phyloP scores from a whole-genome alignment of 169 alveolate species.

The Fabrea salina region DNA sequence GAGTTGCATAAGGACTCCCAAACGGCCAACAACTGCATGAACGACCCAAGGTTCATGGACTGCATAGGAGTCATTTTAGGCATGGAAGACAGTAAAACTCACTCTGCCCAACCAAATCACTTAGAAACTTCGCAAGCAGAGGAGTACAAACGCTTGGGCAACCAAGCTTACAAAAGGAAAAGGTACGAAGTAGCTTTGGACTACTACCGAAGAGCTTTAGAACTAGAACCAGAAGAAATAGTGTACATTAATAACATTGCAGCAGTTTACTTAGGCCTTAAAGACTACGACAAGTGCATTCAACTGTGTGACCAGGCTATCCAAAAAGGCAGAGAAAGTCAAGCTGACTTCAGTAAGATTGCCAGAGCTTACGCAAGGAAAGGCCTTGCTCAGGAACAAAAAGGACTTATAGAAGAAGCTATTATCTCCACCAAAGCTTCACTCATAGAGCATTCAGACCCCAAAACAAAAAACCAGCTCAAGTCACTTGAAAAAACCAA shows the following conservation, averaged over 20 bases:
- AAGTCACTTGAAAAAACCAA: slow-evolving; percentile 90
- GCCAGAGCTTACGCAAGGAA: slow-evolving; percentile 83
- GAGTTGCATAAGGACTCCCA: neutral
- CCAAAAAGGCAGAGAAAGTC: slow-evolving; percentile 87
- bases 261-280: slow-evolving; percentile 95
- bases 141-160: slow-evolving; percentile 76
- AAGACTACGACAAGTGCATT: slow-evolving; percentile 89
- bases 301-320: slow-evolving; percentile 91
- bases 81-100: neutral
- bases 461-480: slow-evolving; percentile 89
- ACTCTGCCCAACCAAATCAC: too few relatives aligned
- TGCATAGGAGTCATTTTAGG: neutral
- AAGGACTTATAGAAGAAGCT: slow-evolving; percentile 87
- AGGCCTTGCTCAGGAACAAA: slow-evolving; percentile 82
- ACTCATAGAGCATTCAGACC: slow-evolving; percentile 90
- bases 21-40: neutral
- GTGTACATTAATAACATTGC: slow-evolving; percentile 87
- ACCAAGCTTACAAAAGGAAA: slow-evolving; percentile 28
- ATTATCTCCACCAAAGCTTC: slow-evolving; percentile 90
- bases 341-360: slow-evolving; percentile 82
- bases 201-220: neutral
- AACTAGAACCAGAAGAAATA: slow-evolving; percentile 57
- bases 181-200: neutral
- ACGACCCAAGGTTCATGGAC: slow-evolving; percentile 1
- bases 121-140: too few relatives aligned